Percentiles rank a stretch among this genome's conserved stretches.
These are phyloP conservation scores for Eimeria tenella DNA, from an alignment of 169 alveolate genomes.

Conservation along the genomic window DNA sequence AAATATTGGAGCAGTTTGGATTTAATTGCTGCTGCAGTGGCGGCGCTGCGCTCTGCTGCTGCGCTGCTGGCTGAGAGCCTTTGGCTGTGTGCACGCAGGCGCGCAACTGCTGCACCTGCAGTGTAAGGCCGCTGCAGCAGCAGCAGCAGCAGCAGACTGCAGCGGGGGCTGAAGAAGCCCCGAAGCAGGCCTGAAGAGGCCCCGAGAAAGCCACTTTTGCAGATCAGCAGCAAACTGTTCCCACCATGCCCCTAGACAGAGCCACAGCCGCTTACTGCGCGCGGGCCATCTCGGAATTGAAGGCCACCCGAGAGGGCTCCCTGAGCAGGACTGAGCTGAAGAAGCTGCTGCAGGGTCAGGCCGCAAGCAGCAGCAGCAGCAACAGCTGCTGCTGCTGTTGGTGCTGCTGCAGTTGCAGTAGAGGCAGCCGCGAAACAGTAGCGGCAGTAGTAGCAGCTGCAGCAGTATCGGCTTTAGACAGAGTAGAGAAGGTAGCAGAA, in stretches of 20 bases:
- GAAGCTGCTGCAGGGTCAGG: slow-evolving; percentile 15
- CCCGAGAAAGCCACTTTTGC: not conserved
- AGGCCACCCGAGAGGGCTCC: not conserved
- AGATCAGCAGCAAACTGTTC: not conserved
- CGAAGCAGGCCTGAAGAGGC: not conserved
- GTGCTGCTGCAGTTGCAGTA: too few relatives aligned
- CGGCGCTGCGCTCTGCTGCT: too few relatives aligned
- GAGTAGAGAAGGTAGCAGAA: not conserved
- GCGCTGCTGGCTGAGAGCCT: too few relatives aligned
- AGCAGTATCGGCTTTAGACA: too few relatives aligned
- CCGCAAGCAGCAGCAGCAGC: not conserved
- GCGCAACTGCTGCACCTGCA: too few relatives aligned
- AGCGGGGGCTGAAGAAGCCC: not conserved
- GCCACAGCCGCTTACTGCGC: slow-evolving; percentile 2
- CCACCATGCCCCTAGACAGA: not conserved
- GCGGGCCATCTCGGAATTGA: not conserved
- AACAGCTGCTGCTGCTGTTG: not conserved
- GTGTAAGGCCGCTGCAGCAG: too few relatives aligned
- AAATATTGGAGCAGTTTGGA: too few relatives aligned
- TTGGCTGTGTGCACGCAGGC: too few relatives aligned
- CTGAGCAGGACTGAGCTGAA: not conserved
- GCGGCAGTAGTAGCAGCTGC: not conserved
- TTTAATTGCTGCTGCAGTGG: too few relatives aligned
- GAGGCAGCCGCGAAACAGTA: not conserved
- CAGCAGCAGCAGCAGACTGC: too few relatives aligned